Conservation (phyloP, 1,284 basidiomycete species). For the Xerocomus subilludens region DNA sequence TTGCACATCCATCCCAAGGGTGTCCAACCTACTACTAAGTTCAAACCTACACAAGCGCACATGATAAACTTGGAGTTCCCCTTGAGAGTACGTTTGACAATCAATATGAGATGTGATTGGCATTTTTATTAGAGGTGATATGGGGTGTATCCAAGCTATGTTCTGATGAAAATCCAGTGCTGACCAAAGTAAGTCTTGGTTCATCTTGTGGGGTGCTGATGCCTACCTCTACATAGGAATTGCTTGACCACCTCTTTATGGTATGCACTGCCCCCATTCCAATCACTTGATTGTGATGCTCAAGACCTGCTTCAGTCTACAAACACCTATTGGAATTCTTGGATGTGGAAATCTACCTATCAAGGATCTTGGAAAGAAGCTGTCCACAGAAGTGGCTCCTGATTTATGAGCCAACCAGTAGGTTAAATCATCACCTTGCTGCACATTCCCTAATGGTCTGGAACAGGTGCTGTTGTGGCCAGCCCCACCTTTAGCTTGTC, state of each 20-base stretch:
- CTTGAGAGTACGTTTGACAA: constrained; percentile 56
- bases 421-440: constrained; percentile 31
- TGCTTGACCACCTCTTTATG: constrained; percentile 66
- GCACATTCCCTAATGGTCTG: constrained; percentile 27
- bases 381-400: constrained; percentile 87
- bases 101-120: constrained; percentile 24
- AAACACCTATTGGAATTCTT: constrained; percentile 85
- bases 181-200: constrained; percentile 65
- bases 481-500: constrained; percentile 94
- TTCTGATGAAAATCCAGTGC: constrained; percentile 66
- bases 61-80: constrained; percentile 63
- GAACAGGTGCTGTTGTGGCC: constrained; percentile 83
- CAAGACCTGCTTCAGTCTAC: constrained; percentile 64
- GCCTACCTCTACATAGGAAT: constrained; percentile 52
- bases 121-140: constrained; percentile 56
- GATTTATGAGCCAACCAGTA: constrained; percentile 85
- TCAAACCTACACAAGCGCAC: constrained; percentile 52
- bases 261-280: constrained; percentile 52
- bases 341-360: constrained; percentile 87
- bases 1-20: constrained; percentile 70
- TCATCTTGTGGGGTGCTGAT: constrained; percentile 7
- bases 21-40: constrained; percentile 21
- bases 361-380: constrained; percentile 94
- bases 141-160: constrained; percentile 64
- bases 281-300: neutral